Conservation (phyloP, 306 rosid species). For the Vigna unguiculata region DNA sequence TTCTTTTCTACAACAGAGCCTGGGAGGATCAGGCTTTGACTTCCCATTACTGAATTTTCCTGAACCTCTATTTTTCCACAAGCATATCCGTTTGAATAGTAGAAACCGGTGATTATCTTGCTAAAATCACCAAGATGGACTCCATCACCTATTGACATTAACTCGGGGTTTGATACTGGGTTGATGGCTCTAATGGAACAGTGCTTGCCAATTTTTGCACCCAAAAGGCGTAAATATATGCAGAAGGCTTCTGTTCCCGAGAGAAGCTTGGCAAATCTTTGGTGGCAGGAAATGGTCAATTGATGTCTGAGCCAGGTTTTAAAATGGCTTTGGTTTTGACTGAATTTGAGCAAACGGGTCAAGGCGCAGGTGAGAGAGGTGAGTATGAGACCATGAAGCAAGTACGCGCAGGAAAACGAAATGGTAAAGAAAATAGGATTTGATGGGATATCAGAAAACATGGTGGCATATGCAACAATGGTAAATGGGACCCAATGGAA, state of each 20-base stretch:
- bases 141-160: constrained; percentile 69
- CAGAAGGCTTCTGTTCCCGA: constrained; percentile 95
- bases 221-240: constrained; percentile 80
- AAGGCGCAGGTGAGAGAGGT: constrained; percentile 65
- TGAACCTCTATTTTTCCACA: constrained; percentile 72
- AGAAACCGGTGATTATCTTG: constrained; percentile 70
- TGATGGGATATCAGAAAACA: constrained; percentile 66
- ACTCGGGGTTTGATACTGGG: constrained; percentile 78
- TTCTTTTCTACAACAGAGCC: constrained; percentile 77
- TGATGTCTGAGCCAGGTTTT: constrained; percentile 73
- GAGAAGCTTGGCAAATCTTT: constrained; percentile 78
- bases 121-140: constrained; percentile 95
- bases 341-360: constrained; percentile 50
- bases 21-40: constrained; percentile 84
- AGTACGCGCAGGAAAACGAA: constrained; percentile 61
- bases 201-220: constrained; percentile 81
- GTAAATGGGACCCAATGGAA: constrained; percentile 94
- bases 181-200: constrained; percentile 97
- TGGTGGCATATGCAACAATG: constrained; percentile 71
- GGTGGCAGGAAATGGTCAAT: constrained; percentile 73
- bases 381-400: constrained; percentile 75
- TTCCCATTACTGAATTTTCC: constrained; percentile 81
- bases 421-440: constrained; percentile 59
- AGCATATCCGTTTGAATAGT: constrained; percentile 66
- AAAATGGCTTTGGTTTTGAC: constrained; percentile 53